A percentile compares a stretch with the other conserved stretches of the same genome.
Evolutionary conservation across 768 basidiomycete genomes (phyloP).

Genomic region (Mycena vitilis): DNA sequence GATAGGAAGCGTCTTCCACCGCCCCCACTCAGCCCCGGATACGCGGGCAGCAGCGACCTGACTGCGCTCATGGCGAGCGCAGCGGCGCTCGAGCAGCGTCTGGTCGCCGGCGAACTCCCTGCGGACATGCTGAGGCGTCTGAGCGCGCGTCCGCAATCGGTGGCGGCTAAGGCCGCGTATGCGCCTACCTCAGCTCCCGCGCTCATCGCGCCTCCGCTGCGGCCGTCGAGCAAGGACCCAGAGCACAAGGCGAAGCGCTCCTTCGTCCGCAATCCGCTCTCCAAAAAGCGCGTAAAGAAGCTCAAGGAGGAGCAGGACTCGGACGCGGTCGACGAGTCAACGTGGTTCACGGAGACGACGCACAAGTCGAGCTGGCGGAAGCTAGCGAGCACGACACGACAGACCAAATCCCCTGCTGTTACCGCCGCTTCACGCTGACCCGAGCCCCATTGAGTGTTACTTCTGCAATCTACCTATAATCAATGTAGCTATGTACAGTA

Average conservation of each 20-base stretch:
- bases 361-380: slow-evolving; percentile 16
- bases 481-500: slow-evolving; percentile 1
- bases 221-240: not conserved
- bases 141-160: slow-evolving; percentile 18
- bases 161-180: not conserved
- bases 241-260: slow-evolving; percentile 16
- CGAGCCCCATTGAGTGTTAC: not conserved
- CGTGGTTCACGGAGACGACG: slow-evolving; percentile 17
- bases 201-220: not conserved
- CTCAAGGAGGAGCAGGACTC: slow-evolving; percentile 10
- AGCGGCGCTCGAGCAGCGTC: slow-evolving; percentile 27
- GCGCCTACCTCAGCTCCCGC: not conserved
- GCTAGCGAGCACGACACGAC: slow-evolving; percentile 19
- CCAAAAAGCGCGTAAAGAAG: slow-evolving; percentile 3
- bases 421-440: not conserved
- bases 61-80: slow-evolving; percentile 22
- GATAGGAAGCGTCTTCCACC: slow-evolving; percentile 27
- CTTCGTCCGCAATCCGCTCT: slow-evolving; percentile 17
- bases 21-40: slow-evolving; percentile 6
- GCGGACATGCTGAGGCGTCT: slow-evolving; percentile 23
- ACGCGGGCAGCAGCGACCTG: slow-evolving; percentile 15
- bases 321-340: not conserved
- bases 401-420: not conserved
- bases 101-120: slow-evolving; percentile 28
- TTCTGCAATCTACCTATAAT: not conserved